Evolutionary conservation across 2,329 filamentous ascomycete genomes (phyloP).

Genomic region (Penicillium sp.): DNA sequence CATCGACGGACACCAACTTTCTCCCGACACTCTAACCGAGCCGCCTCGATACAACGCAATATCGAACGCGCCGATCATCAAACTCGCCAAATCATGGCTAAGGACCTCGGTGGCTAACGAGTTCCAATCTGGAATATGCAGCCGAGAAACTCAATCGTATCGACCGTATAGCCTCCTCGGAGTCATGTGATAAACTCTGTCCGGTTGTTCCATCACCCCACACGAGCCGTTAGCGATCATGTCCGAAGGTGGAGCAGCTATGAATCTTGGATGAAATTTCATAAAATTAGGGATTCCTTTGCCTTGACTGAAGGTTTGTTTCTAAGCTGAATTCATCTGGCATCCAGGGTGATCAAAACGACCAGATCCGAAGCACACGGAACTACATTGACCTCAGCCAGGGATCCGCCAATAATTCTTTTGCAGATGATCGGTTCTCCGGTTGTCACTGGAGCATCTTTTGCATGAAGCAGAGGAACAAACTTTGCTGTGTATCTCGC

Average conservation of each 20-base stretch:
- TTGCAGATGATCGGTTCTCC: slow-evolving; percentile 17
- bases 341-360: too few species aligned
- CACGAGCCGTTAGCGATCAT: neutral
- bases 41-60: neutral
- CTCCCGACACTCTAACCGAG: neutral
- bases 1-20: neutral
- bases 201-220: neutral
- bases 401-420: slow-evolving; percentile 18
- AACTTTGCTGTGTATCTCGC: slow-evolving; percentile 4
- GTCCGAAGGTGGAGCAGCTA: neutral
- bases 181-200: neutral
- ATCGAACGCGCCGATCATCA: neutral
- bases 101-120: neutral
- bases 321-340: too few species aligned
- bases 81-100: neutral
- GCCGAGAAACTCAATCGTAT: neutral
- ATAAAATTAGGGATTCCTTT: neutral
- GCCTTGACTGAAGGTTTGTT: too few species aligned
- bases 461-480: slow-evolving; percentile 21
- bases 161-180: neutral
- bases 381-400: slow-evolving; percentile 14
- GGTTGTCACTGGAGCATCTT: slow-evolving; percentile 22
- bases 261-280: neutral
- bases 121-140: neutral
- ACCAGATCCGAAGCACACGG: too few species aligned